Percentiles rank a stretch among this genome's conserved stretches.
These are phyloP conservation scores for Malassezia yamatoensis DNA, from an alignment of 1,284 basidiomycete genomes.

Conservation along the genomic window DNA sequence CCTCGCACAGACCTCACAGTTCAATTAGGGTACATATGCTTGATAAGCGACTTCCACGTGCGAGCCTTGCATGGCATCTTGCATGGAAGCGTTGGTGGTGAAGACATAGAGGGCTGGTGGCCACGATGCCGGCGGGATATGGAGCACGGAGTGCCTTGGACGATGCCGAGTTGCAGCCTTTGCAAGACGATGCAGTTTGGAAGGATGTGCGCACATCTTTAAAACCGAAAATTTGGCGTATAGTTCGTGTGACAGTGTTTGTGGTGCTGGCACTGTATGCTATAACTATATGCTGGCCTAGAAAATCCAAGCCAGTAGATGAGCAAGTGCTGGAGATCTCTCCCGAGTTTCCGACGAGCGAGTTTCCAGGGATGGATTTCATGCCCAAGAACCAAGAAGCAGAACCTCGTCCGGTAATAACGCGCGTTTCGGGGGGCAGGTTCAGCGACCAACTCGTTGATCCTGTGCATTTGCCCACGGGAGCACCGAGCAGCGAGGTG, in stretches of 20 bases:
- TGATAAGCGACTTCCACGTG: no score
- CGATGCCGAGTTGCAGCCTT: neutral
- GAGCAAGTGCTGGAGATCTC: conserved; percentile 29
- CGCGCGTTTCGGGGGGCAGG: conserved; percentile 27
- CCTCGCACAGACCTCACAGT: no score
- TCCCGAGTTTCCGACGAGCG: conserved; percentile 40
- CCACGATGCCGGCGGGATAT: no score
- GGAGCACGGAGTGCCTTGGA: neutral
- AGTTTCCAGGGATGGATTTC: conserved; percentile 34
- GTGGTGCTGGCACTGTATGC: conserved; percentile 5
- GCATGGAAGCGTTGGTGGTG: no score
- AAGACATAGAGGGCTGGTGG: no score
- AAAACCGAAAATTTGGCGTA: neutral
- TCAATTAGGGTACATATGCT: no score
- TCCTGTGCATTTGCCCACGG: conserved; percentile 59
- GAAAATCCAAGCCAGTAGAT: neutral
- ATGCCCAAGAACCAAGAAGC: conserved; percentile 23
- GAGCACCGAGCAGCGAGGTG: conserved; percentile 48
- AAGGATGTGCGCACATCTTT: neutral
- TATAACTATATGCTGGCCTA: conserved; percentile 10
- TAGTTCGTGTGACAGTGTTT: conserved; percentile 2
- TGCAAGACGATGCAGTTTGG: neutral
- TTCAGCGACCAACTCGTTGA: conserved; percentile 55
- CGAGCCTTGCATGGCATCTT: no score
- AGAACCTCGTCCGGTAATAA: conserved; percentile 32